Evolutionary conservation across 148 eudicot species (phyloP).

Genomic region (Cornus controversa): DNA sequence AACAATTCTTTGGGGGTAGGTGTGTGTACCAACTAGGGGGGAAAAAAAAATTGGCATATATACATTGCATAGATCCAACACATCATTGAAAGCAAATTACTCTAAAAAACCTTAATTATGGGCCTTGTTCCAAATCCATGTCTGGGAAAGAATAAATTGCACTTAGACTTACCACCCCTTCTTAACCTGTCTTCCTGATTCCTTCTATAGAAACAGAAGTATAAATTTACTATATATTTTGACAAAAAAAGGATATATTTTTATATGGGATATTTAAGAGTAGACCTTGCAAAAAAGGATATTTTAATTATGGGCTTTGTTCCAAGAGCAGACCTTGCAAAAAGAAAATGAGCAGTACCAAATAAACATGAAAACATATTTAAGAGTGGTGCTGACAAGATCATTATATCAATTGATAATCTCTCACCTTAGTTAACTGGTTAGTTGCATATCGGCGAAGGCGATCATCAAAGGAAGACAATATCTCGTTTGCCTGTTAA

Average conservation of each 20-base stretch:
- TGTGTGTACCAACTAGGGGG: no score
- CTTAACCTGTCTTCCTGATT: not conserved
- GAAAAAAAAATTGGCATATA: no score
- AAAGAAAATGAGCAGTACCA: not conserved
- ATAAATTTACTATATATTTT: not conserved
- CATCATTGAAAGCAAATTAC: not conserved
- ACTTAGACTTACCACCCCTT: not conserved
- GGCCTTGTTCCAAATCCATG: not conserved
- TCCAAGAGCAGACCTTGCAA: not conserved
- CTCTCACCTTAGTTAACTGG: conserved; percentile 80
- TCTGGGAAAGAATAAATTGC: not conserved
- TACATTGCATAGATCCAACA: no score
- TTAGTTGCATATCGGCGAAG: conserved; percentile 76
- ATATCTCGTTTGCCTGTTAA: conserved; percentile 87
- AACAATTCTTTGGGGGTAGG: no score
- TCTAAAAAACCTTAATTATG: not conserved
- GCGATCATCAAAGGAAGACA: conserved; percentile 96
- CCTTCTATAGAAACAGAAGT: not conserved
- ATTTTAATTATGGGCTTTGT: no score
- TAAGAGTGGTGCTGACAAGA: not conserved
- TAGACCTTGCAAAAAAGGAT: no score
- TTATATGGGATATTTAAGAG: not conserved
- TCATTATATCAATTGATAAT: not conserved
- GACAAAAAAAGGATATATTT: not conserved
- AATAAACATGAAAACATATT: not conserved